Conservation (phyloP, 2,329 filamentous ascomycete genomes). For the Epicoccum nigrum region DNA sequence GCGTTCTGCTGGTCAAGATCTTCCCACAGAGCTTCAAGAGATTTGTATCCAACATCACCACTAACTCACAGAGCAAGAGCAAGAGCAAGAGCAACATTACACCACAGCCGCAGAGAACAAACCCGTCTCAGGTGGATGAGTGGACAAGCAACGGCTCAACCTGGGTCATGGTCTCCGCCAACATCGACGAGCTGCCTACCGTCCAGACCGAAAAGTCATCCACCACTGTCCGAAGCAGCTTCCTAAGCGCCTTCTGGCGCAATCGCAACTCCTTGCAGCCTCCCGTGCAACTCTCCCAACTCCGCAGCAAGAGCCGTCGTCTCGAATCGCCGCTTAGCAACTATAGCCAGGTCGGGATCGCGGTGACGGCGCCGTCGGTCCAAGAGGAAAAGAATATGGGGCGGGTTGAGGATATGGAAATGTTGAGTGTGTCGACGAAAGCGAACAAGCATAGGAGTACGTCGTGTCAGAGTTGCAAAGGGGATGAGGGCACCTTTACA, state of each 20-base stretch:
- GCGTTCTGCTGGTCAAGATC: conserved; percentile 21
- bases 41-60: conserved; percentile 17
- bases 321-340: conserved; percentile 18
- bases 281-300: conserved; percentile 5
- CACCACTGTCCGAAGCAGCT: conserved; percentile 8
- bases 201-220: background rate
- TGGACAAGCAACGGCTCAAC: conserved; percentile 1
- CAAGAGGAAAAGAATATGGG: no score
- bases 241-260: conserved; percentile 17
- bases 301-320: conserved; percentile 5
- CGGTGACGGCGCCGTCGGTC: no score
- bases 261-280: conserved; percentile 5
- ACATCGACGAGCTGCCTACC: background rate
- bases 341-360: conserved; percentile 16
- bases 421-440: background rate
- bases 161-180: background rate
- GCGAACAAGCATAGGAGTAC: background rate
- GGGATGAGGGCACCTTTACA: conserved; percentile 14
- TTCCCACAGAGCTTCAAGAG: conserved; percentile 14
- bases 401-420: conserved; percentile 3
- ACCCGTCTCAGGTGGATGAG: no score
- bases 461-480: conserved; percentile 1
- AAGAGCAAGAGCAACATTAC: conserved; percentile 11
- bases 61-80: conserved; percentile 9
- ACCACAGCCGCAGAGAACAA: background rate